A percentile compares a stretch with the other conserved stretches of the same genome.
Conservation (phyloP, 129 eudicot genomes). For the Tanacetum coccineum region DNA sequence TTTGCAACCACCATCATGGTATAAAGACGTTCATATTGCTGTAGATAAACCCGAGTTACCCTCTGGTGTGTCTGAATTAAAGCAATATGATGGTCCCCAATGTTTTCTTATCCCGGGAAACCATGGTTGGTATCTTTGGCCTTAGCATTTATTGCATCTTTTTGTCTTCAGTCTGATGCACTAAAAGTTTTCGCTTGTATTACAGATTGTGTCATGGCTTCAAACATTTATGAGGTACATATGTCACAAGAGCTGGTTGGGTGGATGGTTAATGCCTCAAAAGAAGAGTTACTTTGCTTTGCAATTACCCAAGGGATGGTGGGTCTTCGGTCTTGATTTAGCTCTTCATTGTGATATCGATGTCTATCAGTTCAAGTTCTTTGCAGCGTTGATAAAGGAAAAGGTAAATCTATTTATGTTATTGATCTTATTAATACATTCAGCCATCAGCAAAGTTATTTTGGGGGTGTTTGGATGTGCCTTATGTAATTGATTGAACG, state of each 20-base stretch:
- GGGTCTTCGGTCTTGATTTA: constrained; percentile 96
- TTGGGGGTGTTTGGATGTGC: too few relatives aligned
- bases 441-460: too few relatives aligned
- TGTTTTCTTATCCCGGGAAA: constrained; percentile 95
- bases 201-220: constrained; percentile 93
- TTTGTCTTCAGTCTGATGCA: not conserved
- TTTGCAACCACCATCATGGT: constrained; percentile 88
- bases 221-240: constrained; percentile 95
- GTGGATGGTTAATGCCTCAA: constrained; percentile 99
- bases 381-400: constrained; percentile 67
- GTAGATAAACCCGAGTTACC: constrained; percentile 96
- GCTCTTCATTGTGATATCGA: constrained; percentile 95
- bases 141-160: not conserved
- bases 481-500: too few relatives aligned
- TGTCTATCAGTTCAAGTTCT: constrained; percentile 94
- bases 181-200: constrained; percentile 4
- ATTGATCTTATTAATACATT: not conserved
- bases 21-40: constrained; percentile 85
- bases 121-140: constrained; percentile 61
- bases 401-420: constrained; percentile 46
- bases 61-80: constrained; percentile 54
- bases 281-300: constrained; percentile 89
- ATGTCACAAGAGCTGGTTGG: constrained; percentile 99
- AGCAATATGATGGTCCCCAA: constrained; percentile 88
- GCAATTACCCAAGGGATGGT: constrained; percentile 91